phyloP scores from a whole-genome alignment of 768 basidiomycete genomes.

The Pholiota molesta region DNA sequence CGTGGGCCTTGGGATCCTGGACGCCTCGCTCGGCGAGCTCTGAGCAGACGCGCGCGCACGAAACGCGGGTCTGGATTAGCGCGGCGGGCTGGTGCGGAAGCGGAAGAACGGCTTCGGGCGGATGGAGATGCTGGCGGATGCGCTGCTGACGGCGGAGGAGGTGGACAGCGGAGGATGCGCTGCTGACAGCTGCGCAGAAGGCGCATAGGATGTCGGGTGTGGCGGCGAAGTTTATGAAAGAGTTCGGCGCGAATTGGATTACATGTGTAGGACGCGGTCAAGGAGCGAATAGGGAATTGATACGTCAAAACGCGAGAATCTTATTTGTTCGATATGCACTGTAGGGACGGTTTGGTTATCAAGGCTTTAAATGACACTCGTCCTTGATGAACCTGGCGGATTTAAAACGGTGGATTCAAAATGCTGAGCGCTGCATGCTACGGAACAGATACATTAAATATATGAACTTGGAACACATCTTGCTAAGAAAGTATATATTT shows the following conservation, averaged over 20 bases:
- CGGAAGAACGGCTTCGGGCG: constrained; percentile 84
- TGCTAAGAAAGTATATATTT: no score
- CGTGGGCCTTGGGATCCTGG: constrained; percentile 32
- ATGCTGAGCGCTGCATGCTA: no score
- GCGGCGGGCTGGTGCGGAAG: constrained; percentile 72
- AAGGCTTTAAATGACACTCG: no score
- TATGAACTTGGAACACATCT: no score
- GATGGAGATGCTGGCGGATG: constrained; percentile 75
- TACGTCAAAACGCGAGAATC: background rate
- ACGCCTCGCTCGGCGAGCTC: constrained; percentile 48
- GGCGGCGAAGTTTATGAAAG: constrained; percentile 60
- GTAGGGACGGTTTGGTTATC: no score
- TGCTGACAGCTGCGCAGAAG: constrained; percentile 92
- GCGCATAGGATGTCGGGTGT: constrained; percentile 76
- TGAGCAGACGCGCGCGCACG: constrained; percentile 58
- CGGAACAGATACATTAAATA: no score
- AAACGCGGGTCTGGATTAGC: constrained; percentile 68
- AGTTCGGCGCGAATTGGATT: constrained; percentile 57
- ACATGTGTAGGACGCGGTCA: background rate
- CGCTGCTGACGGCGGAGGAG: constrained; percentile 83
- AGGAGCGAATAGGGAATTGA: background rate
- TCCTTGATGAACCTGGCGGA: no score
- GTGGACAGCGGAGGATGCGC: constrained; percentile 88
- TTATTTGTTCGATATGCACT: no score
- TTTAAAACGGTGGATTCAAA: no score